These are phyloP conservation scores for Xanthoparmelia taractica DNA, from an alignment of 495 filamentous ascomycete species.

Conservation along the genomic window DNA sequence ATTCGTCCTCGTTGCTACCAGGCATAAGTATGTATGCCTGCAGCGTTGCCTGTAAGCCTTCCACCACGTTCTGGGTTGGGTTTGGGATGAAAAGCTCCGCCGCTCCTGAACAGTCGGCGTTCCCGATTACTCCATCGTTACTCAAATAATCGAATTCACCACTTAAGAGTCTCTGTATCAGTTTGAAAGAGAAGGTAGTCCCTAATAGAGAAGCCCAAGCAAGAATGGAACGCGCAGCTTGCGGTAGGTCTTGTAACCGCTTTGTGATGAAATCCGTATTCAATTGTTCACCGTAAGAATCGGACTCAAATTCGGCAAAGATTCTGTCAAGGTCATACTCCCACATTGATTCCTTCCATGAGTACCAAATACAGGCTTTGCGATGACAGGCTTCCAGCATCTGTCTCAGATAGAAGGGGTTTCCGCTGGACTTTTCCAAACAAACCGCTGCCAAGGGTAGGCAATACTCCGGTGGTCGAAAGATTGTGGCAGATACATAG, in stretches of 20 bases:
- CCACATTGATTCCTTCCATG: constrained; percentile 71
- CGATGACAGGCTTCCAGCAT: constrained; percentile 83
- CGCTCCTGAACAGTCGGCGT: constrained; percentile 31
- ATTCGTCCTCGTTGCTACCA: constrained; percentile 68
- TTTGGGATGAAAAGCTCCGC: constrained; percentile 26
- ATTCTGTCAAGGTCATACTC: constrained; percentile 76
- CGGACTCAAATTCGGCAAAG: constrained; percentile 71
- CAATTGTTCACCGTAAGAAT: constrained; percentile 67
- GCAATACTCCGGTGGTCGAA: constrained; percentile 50
- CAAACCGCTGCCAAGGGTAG: constrained; percentile 42
- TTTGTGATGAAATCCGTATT: constrained; percentile 71
- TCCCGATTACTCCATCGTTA: constrained; percentile 35
- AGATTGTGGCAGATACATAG: constrained; percentile 70
- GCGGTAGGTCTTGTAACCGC: constrained; percentile 65
- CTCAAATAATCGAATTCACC: constrained; percentile 54
- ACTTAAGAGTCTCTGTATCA: constrained; percentile 69
- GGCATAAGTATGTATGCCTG: constrained; percentile 68
- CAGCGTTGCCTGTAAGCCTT: constrained; percentile 69
- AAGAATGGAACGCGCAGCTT: constrained; percentile 64
- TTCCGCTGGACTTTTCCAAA: constrained; percentile 33
- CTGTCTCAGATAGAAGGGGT: constrained; percentile 82
- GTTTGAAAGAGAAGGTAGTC: constrained; percentile 66
- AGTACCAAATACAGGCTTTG: constrained; percentile 82
- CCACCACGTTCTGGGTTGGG: constrained; percentile 49
- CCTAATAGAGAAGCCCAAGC: constrained; percentile 81